phyloP scores from a whole-genome alignment of 768 basidiomycete genomes.

The Tricholoma sp. region DNA sequence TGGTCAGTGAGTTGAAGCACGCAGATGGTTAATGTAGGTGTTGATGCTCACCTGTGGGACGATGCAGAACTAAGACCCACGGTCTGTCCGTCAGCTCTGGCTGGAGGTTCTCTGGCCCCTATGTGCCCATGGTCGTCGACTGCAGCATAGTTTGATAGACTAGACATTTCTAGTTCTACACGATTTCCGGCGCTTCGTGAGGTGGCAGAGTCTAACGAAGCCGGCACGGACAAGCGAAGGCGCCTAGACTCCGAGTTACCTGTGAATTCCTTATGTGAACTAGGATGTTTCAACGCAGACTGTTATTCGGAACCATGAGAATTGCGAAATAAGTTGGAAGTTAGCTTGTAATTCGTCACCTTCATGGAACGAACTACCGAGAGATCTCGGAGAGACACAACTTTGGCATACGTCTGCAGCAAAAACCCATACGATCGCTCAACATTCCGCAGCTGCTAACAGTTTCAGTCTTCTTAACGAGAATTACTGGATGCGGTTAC shows the following conservation, averaged over 20 bases:
- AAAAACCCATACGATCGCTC: not conserved
- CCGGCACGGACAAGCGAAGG: not conserved
- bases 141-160: not conserved
- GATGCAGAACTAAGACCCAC: not conserved
- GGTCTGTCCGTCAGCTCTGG: not conserved
- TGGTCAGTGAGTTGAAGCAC: not conserved
- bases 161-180: not conserved
- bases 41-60: not conserved
- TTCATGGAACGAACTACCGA: not conserved
- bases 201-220: not conserved
- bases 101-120: not conserved
- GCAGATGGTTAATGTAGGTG: not conserved
- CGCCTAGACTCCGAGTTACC: not conserved
- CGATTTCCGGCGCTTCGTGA: not conserved
- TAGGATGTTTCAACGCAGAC: not conserved
- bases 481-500: not conserved
- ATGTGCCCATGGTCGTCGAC: not conserved
- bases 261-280: not conserved
- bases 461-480: not conserved
- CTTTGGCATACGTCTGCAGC: not conserved
- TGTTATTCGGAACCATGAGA: not conserved
- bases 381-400: not conserved
- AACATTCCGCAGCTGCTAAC: not conserved
- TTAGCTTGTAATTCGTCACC: not conserved
- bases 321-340: not conserved